Evolutionary conservation across 2,329 filamentous ascomycete species (phyloP).

Genomic region (Diatrype stigma): DNA sequence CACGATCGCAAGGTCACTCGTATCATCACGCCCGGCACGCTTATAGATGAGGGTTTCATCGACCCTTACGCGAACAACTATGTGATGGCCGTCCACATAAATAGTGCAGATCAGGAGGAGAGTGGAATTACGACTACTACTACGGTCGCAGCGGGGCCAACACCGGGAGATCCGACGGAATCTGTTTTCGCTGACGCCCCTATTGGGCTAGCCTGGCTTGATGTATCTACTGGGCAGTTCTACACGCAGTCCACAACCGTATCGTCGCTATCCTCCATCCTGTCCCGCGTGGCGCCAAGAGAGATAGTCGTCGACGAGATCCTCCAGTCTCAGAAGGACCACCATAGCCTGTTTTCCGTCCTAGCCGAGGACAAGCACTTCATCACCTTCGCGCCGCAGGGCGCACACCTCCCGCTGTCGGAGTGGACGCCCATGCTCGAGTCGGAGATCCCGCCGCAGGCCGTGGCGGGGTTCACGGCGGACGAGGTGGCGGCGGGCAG

Average conservation of each 20-base stretch:
- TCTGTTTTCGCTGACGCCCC: conserved; percentile 13
- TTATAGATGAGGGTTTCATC: conserved; percentile 98
- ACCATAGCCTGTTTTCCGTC: conserved; percentile 62
- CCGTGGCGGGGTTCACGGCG: conserved; percentile 53
- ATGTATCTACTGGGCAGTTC: conserved; percentile 92
- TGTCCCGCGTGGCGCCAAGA: conserved; percentile 77
- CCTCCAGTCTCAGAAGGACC: conserved; percentile 52
- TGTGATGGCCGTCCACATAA: conserved; percentile 71
- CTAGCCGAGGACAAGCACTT: conserved; percentile 72
- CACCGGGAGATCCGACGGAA: conserved; percentile 5
- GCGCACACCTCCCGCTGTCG: conserved; percentile 43
- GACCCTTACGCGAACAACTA: conserved; percentile 93
- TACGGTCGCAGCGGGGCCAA: conserved; percentile 8
- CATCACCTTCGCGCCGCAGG: conserved; percentile 64
- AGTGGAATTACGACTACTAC: conserved; percentile 11
- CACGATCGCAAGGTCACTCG: conserved; percentile 82
- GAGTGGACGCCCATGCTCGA: conserved; percentile 78
- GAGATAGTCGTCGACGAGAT: conserved; percentile 77
- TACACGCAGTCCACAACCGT: conserved; percentile 75
- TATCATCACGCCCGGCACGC: conserved; percentile 87
- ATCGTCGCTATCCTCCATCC: conserved; percentile 68
- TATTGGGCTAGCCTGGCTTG: conserved; percentile 82
- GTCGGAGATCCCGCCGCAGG: conserved; percentile 55
- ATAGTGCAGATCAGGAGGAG: conserved; percentile 11
- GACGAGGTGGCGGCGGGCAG: conserved; percentile 74